A percentile compares a stretch with the other conserved stretches of the same genome.
These are phyloP conservation scores for Cucumis cinereus DNA, from an alignment of 306 rosid species.

Conservation along the genomic window DNA sequence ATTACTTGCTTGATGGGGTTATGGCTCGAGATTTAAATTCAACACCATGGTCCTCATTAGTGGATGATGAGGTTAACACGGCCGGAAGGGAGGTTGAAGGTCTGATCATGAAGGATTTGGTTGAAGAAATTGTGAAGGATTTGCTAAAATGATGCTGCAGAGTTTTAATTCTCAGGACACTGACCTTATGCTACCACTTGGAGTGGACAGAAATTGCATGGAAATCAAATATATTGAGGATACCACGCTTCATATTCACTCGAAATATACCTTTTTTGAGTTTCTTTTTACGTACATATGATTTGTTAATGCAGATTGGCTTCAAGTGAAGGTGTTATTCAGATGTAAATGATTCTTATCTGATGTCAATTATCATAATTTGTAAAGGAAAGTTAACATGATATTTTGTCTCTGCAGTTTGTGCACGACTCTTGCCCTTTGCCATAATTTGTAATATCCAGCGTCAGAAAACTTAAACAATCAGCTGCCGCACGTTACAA, in stretches of 20 bases:
- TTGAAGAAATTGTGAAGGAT: slow-evolving; percentile 60
- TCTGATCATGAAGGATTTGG: slow-evolving; percentile 51
- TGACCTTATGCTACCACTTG: slow-evolving; percentile 2
- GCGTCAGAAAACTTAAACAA: not conserved
- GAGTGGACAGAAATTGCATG: not conserved
- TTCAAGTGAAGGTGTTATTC: slow-evolving; percentile 1
- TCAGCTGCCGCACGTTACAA: not conserved
- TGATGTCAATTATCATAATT: not conserved
- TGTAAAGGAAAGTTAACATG: slow-evolving; percentile 6
- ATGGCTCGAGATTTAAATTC: slow-evolving; percentile 48
- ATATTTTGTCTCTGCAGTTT: slow-evolving; percentile 7
- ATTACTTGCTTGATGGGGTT: slow-evolving; percentile 47
- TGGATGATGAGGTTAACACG: slow-evolving; percentile 34
- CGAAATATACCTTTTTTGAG: slow-evolving; percentile 1
- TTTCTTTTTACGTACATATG: slow-evolving; percentile 8
- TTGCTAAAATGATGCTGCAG: slow-evolving; percentile 18
- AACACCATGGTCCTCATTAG: slow-evolving; percentile 40
- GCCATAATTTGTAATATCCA: not conserved
- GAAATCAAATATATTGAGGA: not conserved
- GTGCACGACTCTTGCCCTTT: not conserved
- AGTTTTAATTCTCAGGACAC: not conserved
- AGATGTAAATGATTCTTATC: slow-evolving; percentile 4
- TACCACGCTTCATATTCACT: not conserved
- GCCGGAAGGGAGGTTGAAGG: slow-evolving; percentile 55
- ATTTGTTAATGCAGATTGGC: not conserved